These are phyloP conservation scores for Populus hybrid DNA, from an alignment of 441 rosid genomes.

Conservation along the genomic window DNA sequence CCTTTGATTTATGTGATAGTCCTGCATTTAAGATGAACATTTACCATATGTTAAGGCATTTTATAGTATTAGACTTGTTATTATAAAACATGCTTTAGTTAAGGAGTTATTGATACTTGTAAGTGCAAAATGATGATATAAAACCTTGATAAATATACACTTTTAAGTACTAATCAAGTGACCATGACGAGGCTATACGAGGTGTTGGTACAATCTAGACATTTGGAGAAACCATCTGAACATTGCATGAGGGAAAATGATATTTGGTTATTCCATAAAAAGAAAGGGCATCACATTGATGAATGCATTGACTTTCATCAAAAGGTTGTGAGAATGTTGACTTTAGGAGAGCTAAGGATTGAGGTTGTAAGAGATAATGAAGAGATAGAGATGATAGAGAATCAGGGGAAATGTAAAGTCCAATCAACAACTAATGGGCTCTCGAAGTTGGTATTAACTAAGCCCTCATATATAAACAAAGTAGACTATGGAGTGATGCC, in stretches of 20 bases:
- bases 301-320: neutral
- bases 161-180: neutral
- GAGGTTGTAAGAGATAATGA: accelerated
- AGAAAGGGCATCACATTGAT: neutral
- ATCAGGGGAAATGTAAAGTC: neutral
- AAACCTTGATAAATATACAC: too few species aligned
- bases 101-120: too few species aligned
- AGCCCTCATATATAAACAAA: neutral
- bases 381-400: neutral
- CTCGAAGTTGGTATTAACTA: neutral
- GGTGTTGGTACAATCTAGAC: neutral
- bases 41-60: too few species aligned
- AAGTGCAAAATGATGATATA: too few species aligned
- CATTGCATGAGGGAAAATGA: accelerated
- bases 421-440: neutral
- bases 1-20: too few species aligned
- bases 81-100: too few species aligned
- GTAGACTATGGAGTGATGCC: neutral
- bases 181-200: accelerated
- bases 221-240: accelerated
- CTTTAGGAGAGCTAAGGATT: neutral
- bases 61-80: too few species aligned
- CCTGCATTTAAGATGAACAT: too few species aligned
- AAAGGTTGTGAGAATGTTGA: neutral
- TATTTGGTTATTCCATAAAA: too few species aligned